These are phyloP conservation scores for Fonsecaea pedrosoi DNA, from an alignment of 2,329 filamentous ascomycete genomes.

Conservation along the genomic window DNA sequence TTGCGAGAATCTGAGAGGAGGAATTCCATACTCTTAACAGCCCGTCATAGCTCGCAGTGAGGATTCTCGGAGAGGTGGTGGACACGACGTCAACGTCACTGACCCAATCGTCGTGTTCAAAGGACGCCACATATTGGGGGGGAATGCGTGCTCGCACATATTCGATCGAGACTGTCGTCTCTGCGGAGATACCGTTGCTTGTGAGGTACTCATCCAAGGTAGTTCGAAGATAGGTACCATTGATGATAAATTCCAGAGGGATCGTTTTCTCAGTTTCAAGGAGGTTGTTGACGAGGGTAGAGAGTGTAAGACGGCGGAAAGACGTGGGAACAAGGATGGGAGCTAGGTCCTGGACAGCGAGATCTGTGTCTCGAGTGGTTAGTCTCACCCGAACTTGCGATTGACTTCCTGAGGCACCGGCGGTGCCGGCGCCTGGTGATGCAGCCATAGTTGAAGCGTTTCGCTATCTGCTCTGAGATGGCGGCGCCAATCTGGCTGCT, in stretches of 20 bases:
- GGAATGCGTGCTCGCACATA: conserved; percentile 92
- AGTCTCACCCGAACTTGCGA: conserved; percentile 63
- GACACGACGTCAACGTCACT: conserved; percentile 84
- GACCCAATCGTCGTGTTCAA: conserved; percentile 98
- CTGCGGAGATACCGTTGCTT: conserved; percentile 83
- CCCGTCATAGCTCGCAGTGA: conserved; percentile 95
- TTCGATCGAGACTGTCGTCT: conserved; percentile 85
- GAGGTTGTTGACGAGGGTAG: conserved; percentile 68
- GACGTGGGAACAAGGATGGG: conserved; percentile 64
- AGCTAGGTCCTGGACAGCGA: conserved; percentile 61
- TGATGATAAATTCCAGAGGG: conserved; percentile 87
- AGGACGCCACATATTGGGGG: conserved; percentile 86
- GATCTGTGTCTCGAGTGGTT: conserved; percentile 59
- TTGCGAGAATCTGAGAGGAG: conserved; percentile 82
- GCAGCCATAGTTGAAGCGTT: background rate
- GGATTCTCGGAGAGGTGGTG: conserved; percentile 67
- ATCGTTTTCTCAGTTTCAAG: conserved; percentile 60
- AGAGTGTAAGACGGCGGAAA: conserved; percentile 65
- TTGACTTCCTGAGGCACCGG: background rate
- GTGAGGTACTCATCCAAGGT: conserved; percentile 90
- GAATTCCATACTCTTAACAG: conserved; percentile 87
- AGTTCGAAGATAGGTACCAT: conserved; percentile 87
- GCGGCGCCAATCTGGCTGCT: background rate
- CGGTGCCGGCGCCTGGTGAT: background rate
- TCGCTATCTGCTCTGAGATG: background rate